Evolutionary conservation across 805 yeast species (phyloP).

Genomic region (Wickerhamomyces chambardii): DNA sequence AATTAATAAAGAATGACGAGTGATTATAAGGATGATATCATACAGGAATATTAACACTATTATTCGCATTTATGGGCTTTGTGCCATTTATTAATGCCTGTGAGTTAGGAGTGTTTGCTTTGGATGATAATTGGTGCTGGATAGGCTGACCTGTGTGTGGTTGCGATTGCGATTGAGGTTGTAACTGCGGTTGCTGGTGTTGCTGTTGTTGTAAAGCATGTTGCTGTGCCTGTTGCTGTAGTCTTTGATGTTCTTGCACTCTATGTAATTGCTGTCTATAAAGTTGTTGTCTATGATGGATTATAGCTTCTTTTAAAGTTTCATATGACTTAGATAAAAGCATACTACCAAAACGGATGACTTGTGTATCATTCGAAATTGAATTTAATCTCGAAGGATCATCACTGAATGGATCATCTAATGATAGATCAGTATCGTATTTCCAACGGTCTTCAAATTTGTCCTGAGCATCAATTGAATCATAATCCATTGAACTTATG

Average conservation of each 20-base stretch:
- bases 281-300: conserved; percentile 53
- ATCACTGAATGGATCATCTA: conserved; percentile 44
- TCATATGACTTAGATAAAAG: conserved; percentile 81
- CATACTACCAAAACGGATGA: conserved; percentile 89
- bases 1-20: too few species aligned
- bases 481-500: conserved; percentile 26
- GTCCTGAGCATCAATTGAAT: conserved; percentile 27
- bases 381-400: conserved; percentile 83
- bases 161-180: background rate
- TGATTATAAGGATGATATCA: too few species aligned
- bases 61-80: too few species aligned
- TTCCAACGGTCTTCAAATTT: conserved; percentile 58
- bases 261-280: conserved; percentile 21
- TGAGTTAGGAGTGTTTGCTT: too few species aligned
- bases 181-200: background rate
- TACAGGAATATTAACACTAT: too few species aligned
- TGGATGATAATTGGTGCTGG: too few species aligned
- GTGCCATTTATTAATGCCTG: too few species aligned
- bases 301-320: conserved; percentile 62
- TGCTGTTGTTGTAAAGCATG: background rate
- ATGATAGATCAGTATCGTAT: conserved; percentile 46
- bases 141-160: too few species aligned
- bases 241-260: conserved; percentile 19
- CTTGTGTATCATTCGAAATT: conserved; percentile 79
- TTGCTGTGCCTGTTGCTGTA: conserved; percentile 17